These are phyloP conservation scores for Xylariales sp. DNA, from an alignment of 2,329 filamentous ascomycete genomes.

Conservation along the genomic window DNA sequence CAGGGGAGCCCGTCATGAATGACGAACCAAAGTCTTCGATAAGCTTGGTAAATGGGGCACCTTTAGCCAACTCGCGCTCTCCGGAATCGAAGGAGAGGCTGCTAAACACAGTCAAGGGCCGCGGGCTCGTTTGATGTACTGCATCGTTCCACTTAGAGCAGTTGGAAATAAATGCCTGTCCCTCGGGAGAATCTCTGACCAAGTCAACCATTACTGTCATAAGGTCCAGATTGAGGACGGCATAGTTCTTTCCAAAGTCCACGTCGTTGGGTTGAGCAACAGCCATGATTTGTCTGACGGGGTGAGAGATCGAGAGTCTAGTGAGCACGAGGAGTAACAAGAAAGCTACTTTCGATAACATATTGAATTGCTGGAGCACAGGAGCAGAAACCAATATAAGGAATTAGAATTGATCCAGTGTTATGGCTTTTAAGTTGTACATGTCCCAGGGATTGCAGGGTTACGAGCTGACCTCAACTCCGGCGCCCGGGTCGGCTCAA, in stretches of 20 bases:
- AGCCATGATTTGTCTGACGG: neutral
- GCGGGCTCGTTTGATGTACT: slow-evolving; percentile 25
- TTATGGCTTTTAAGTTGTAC: no score
- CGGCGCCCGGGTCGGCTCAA: no score
- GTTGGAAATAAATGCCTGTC: slow-evolving; percentile 26
- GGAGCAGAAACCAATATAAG: no score
- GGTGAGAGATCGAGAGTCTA: no score
- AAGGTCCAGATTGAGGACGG: slow-evolving; percentile 37
- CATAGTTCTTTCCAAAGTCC: slow-evolving; percentile 30
- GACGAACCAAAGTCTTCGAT: slow-evolving; percentile 21
- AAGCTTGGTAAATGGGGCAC: slow-evolving; percentile 28
- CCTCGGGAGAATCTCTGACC: slow-evolving; percentile 26
- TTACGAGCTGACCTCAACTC: no score
- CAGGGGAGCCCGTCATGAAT: slow-evolving; percentile 18
- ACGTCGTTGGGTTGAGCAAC: neutral
- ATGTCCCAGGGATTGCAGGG: no score
- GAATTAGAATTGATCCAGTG: no score
- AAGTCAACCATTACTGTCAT: slow-evolving; percentile 30
- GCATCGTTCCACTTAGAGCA: slow-evolving; percentile 32
- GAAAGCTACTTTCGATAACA: no score
- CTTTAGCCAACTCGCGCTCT: slow-evolving; percentile 28
- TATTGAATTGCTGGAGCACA: no score
- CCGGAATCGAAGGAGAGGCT: slow-evolving; percentile 25
- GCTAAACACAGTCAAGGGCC: neutral
- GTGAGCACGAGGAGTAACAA: no score